Conservation (phyloP, 2,329 filamentous ascomycete genomes). For the Fusarium sp. region DNA sequence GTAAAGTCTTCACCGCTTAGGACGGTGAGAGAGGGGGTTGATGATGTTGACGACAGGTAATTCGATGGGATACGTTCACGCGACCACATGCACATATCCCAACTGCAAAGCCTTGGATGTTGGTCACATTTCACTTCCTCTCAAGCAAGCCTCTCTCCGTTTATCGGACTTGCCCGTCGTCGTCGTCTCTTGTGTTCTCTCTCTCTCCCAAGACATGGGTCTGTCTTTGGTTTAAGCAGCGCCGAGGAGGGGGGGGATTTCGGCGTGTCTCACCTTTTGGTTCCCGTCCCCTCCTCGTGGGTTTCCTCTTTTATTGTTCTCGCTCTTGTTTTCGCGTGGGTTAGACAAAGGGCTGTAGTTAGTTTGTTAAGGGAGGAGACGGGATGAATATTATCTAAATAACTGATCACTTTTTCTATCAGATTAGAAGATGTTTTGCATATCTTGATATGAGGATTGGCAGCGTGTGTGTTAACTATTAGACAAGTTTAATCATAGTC, state of each 20-base stretch:
- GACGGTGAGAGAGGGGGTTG: neutral
- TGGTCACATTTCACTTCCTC: neutral
- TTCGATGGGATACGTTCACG: neutral
- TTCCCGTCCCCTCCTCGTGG: neutral
- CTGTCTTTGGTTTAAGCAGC: neutral
- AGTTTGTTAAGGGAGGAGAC: neutral
- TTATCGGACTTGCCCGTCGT: neutral
- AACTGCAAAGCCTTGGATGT: neutral
- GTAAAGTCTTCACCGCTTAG: neutral
- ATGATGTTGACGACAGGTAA: neutral
- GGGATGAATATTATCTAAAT: neutral
- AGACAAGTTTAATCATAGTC: neutral
- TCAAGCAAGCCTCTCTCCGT: neutral
- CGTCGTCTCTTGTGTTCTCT: neutral
- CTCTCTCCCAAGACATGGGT: neutral
- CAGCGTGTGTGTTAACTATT: neutral
- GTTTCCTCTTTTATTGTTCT: neutral
- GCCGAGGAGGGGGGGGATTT: neutral
- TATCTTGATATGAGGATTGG: neutral
- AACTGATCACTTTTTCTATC: neutral
- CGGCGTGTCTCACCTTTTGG: conserved; percentile 14
- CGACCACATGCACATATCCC: neutral
- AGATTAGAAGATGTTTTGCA: neutral
- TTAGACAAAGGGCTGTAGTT: neutral
- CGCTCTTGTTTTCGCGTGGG: neutral